Evolutionary conservation across 78 protist species (phyloP).

Genomic region (Thecamonas trahens): DNA sequence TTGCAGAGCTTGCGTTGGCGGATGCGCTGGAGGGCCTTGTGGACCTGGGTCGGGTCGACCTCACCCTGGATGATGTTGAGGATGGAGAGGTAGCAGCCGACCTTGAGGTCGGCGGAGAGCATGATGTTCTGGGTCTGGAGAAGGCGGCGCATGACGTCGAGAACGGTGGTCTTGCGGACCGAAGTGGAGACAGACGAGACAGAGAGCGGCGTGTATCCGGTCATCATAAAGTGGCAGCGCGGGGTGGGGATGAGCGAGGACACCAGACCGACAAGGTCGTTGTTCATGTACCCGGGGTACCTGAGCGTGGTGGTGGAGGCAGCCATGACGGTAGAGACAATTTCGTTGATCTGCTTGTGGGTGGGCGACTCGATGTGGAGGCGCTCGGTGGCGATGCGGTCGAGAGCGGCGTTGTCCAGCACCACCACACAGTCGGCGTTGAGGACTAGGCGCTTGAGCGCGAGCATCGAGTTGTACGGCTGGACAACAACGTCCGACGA

Average conservation of each 20-base stretch:
- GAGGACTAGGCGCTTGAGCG: constrained; percentile 86
- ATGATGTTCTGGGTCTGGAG: constrained; percentile 92
- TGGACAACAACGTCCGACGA: constrained; percentile 89
- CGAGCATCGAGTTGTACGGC: constrained; percentile 94
- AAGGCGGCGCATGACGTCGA: constrained; percentile 97
- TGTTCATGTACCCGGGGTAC: constrained; percentile 96
- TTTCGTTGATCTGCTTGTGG: constrained; percentile 62
- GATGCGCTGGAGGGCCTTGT: constrained; percentile 92
- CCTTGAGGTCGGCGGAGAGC: constrained; percentile 71
- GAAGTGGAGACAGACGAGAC: not conserved
- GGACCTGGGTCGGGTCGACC: constrained; percentile 96
- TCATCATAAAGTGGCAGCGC: constrained; percentile 97
- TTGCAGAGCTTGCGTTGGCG: constrained; percentile 81
- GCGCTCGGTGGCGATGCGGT: constrained; percentile 85
- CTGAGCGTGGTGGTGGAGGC: constrained; percentile 95
- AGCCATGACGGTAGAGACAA: constrained; percentile 94
- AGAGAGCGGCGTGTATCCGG: constrained; percentile 90
- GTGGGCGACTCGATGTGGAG: constrained; percentile 75
- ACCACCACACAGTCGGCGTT: constrained; percentile 91
- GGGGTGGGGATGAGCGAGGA: constrained; percentile 99
- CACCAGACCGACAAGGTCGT: constrained; percentile 91
- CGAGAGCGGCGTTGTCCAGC: constrained; percentile 95
- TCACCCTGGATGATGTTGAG: constrained; percentile 99
- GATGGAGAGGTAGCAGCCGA: constrained; percentile 89
- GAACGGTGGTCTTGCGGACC: constrained; percentile 95